These are phyloP conservation scores for Metschnikowia dekortorum DNA, from an alignment of 805 yeast species.

Conservation along the genomic window DNA sequence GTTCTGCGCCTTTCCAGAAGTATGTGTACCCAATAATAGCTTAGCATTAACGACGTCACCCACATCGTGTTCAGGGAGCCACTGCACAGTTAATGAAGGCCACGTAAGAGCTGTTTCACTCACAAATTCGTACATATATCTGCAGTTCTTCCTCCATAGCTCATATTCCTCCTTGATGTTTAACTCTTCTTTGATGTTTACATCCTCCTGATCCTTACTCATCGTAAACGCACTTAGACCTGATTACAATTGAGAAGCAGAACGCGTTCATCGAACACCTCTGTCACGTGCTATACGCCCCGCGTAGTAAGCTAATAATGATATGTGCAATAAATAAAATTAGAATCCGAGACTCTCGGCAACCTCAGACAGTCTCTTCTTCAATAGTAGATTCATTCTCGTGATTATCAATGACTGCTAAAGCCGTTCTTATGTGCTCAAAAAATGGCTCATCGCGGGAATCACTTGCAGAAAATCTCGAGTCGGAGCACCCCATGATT, in stretches of 20 bases:
- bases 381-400: conserved; percentile 4
- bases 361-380: conserved; percentile 8
- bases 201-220: conserved; percentile 9
- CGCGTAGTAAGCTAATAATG: background rate
- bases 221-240: conserved; percentile 1
- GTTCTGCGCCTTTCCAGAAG: conserved; percentile 64
- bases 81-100: conserved; percentile 79
- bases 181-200: conserved; percentile 26
- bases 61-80: conserved; percentile 50
- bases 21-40: conserved; percentile 66
- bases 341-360: background rate
- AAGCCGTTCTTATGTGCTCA: conserved; percentile 2
- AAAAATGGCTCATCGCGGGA: background rate
- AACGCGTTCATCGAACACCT: background rate
- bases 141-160: conserved; percentile 76
- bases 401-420: background rate
- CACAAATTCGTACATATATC: conserved; percentile 78
- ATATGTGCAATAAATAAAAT: background rate
- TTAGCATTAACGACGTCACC: conserved; percentile 40
- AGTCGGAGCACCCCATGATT: background rate
- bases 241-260: background rate
- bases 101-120: conserved; percentile 75
- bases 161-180: conserved; percentile 64
- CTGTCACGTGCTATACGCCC: background rate
- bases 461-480: background rate